Evolutionary conservation across 2,329 filamentous ascomycete genomes (phyloP).

Genomic region (Coniochaeta ligniaria): DNA sequence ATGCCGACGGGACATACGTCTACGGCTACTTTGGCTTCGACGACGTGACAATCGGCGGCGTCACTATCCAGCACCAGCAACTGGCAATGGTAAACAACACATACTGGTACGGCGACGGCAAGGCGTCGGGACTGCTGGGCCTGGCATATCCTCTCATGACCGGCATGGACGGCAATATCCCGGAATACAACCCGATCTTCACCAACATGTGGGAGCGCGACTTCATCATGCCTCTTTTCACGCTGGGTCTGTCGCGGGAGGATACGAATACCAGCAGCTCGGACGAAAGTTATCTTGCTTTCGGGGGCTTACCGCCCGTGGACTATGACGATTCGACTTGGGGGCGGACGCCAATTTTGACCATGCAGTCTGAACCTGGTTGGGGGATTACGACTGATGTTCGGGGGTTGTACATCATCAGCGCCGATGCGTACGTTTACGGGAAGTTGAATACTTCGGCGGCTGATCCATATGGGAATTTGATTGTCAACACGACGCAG

Average conservation of each 20-base stretch:
- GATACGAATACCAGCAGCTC: constrained; percentile 12
- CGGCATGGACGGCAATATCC: constrained; percentile 22
- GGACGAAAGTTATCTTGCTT: constrained; percentile 34
- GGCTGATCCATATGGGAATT: not conserved
- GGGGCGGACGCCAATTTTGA: constrained; percentile 16
- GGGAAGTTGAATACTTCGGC: constrained; percentile 6
- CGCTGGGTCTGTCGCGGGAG: constrained; percentile 33
- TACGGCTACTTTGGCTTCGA: constrained; percentile 29
- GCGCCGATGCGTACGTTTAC: constrained; percentile 17
- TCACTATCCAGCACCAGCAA: constrained; percentile 34
- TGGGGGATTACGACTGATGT: constrained; percentile 12
- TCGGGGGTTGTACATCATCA: constrained; percentile 19
- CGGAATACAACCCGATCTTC: constrained; percentile 40
- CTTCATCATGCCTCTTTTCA: constrained; percentile 36
- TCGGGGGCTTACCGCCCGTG: constrained; percentile 42
- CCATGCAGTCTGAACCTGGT: constrained; percentile 10
- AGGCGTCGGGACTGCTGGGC: constrained; percentile 41
- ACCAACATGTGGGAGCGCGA: constrained; percentile 37
- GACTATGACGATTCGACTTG: constrained; percentile 15
- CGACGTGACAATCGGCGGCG: constrained; percentile 33
- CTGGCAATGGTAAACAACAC: constrained; percentile 37
- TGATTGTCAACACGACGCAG: constrained; percentile 15
- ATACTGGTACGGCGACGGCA: constrained; percentile 33
- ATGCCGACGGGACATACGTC: constrained; percentile 34
- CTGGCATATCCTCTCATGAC: constrained; percentile 42